phyloP scores from a whole-genome alignment of 345 rosid genomes.

The Moricandia arvensis region DNA sequence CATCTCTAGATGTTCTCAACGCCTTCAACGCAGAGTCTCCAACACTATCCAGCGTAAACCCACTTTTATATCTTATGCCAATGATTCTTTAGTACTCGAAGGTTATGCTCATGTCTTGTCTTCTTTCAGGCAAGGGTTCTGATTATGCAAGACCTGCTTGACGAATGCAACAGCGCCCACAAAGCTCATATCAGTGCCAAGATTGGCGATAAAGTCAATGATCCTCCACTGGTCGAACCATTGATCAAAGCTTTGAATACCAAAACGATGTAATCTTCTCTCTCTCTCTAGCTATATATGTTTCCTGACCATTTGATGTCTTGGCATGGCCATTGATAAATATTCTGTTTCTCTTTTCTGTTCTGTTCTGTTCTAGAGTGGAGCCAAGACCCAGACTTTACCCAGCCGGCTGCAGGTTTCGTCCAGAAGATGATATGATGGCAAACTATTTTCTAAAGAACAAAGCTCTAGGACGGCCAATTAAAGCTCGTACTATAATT shows the following conservation, averaged over 20 bases:
- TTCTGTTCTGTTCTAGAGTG: no score
- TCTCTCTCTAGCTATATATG: background rate
- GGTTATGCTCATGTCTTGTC: background rate
- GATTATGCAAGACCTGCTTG: conserved; percentile 2
- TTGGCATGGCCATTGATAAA: background rate
- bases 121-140: conserved; percentile 7
- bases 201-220: background rate
- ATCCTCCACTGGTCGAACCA: background rate
- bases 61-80: background rate
- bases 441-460: background rate
- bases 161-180: background rate
- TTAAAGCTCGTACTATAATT: background rate
- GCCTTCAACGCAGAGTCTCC: conserved; percentile 9
- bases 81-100: background rate
- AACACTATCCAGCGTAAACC: conserved; percentile 9
- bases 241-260: background rate
- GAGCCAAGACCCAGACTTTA: background rate
- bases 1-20: background rate
- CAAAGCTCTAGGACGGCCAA: background rate
- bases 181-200: background rate
- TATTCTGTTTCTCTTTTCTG: no score
- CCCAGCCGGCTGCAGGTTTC: background rate
- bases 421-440: background rate
- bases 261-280: background rate
- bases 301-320: background rate